These are phyloP conservation scores for Postia placenta DNA, from an alignment of 768 basidiomycete species.

Conservation along the genomic window DNA sequence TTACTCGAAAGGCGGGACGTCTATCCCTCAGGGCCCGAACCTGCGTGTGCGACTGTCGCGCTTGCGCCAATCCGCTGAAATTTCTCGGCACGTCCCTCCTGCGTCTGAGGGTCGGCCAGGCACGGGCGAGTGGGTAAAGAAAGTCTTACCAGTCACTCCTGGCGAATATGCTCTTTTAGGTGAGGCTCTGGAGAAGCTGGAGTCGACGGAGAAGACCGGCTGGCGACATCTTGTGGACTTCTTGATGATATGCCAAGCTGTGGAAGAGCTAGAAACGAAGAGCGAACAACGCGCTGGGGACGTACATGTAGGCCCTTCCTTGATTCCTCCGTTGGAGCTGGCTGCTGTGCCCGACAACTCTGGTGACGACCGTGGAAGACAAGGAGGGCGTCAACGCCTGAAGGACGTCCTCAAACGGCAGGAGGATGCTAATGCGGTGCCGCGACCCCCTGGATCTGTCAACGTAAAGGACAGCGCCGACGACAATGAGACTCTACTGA, in stretches of 20 bases:
- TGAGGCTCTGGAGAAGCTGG: constrained; percentile 6
- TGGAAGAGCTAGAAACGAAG: constrained; percentile 3
- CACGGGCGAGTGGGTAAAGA: constrained; percentile 20
- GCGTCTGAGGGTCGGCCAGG: background rate
- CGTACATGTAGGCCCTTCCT: background rate
- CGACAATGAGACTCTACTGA: background rate
- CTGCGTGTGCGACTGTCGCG: constrained; percentile 13
- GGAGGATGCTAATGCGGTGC: background rate
- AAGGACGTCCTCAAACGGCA: background rate
- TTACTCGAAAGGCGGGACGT: background rate
- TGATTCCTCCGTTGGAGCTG: background rate
- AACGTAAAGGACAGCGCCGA: background rate
- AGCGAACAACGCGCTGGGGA: background rate
- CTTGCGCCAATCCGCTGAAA: constrained; percentile 14
- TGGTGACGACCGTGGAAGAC: background rate
- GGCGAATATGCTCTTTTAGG: background rate
- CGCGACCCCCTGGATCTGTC: background rate
- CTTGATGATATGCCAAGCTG: constrained; percentile 15
- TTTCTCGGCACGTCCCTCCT: constrained; percentile 11
- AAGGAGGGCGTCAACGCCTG: background rate
- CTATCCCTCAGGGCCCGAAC: background rate
- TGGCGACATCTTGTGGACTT: constrained; percentile 13
- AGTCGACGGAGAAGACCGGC: constrained; percentile 7
- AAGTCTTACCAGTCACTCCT: constrained; percentile 12
- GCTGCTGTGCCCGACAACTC: background rate